Evolutionary conservation across 2,329 filamentous ascomycete species (phyloP), one percentile per base, ranked within the genome.

Genomic region (Didymosphaeria variabile): DNA sequence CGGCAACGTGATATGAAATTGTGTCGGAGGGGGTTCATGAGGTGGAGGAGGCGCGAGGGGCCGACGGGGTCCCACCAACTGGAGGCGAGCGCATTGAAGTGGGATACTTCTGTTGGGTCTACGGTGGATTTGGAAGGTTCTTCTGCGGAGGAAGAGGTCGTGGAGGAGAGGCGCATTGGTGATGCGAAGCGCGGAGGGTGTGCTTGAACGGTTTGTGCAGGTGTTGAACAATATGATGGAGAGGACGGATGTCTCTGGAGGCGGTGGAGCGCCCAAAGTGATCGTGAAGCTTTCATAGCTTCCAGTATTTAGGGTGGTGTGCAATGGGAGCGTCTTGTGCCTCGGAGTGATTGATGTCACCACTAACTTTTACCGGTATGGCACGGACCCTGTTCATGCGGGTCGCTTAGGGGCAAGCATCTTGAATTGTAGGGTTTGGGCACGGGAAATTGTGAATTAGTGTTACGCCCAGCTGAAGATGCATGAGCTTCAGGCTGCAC

Each of bases 61-160:
- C 95, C 95, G 75, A 97, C 89, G 1, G 94, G 92, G 79, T 98
- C 94, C 95, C 95, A 99, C 95, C 95, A 99, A 72, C 90, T 90
- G 67, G 91, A 92, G 67, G 95, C 95, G 72, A 99, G 92, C 65
- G 89, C 88, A 74, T 93, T 93, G 86, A 99, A 99, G 83, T 99
- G 95, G 19, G 91, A 91, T 66, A 99, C 88, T 82, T 99, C 94
- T 67, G 90, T 87, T 56, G 91, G 87, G 72, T 96, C 96, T 79
- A 99, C 75, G 21, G 77, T 77, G 32, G 74, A 73, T 50, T 65
- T 59, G 10, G 62, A 21, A 32, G 67, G 58, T 40, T 63, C 58
- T 44, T 65, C 66, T 32, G 65, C 51, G 17, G 67, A 38, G 38
- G 64, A 57, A 26, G 63, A 58, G 45, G 60, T 67, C 9, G 64